Conservation (phyloP, 2,329 filamentous ascomycete genomes). For the Tolypocladium amazonense region DNA sequence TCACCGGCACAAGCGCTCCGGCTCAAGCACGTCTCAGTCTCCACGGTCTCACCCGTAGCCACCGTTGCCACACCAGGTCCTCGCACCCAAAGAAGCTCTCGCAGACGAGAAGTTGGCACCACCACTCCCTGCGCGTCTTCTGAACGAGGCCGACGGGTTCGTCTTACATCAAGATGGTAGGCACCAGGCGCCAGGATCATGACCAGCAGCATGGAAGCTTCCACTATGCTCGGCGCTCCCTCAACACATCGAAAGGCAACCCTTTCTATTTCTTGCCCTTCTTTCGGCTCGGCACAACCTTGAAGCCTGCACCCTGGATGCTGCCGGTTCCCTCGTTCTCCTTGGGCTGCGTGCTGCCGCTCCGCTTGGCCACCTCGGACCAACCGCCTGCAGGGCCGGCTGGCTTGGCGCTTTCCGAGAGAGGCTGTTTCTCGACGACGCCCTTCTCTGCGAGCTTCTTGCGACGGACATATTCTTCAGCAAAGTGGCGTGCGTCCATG, state of each 20-base stretch:
- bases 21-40: not conserved
- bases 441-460: constrained; percentile 92
- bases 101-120: not conserved
- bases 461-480: constrained; percentile 86
- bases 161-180: not conserved
- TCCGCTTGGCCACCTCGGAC: constrained; percentile 97
- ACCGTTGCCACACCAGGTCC: not conserved
- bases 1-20: not conserved
- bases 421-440: constrained; percentile 63
- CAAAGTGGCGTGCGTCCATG: constrained; percentile 87
- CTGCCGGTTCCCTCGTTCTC: constrained; percentile 29
- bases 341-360: constrained; percentile 31
- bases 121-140: not conserved
- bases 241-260: constrained; percentile 5
- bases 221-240: constrained; percentile 5
- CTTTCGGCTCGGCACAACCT: constrained; percentile 86
- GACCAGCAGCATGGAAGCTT: not conserved
- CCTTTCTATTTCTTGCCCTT: constrained; percentile 63
- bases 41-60: not conserved
- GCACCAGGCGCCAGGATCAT: not conserved
- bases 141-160: not conserved
- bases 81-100: not conserved
- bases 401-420: constrained; percentile 36
- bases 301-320: constrained; percentile 56
- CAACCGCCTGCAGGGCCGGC: constrained; percentile 57